These are phyloP conservation scores for Jimgerdemannia flammicorona DNA, from an alignment of 192 early-diverging fungal species.

Conservation along the genomic window DNA sequence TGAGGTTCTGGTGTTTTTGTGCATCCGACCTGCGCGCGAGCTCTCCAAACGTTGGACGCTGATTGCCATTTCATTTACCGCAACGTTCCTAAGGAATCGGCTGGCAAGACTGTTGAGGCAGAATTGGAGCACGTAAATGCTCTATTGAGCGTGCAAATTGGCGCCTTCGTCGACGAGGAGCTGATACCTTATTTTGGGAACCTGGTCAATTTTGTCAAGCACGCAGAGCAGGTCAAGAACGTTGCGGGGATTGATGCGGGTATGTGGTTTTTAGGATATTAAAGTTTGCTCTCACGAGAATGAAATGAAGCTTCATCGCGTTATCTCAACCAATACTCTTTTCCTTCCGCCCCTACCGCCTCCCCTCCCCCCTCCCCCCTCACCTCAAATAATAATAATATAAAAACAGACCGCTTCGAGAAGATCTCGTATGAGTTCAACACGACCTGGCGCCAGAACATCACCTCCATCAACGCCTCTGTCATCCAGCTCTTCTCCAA, in stretches of 20 bases:
- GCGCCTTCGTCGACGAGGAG: slow-evolving; percentile 87
- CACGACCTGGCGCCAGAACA: slow-evolving; percentile 69
- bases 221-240: slow-evolving; percentile 61
- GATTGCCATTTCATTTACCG: no score
- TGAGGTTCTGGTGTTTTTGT: slow-evolving; percentile 21
- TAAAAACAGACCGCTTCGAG: slow-evolving; percentile 62
- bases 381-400: no score
- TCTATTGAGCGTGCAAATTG: slow-evolving; percentile 57
- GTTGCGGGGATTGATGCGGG: slow-evolving; percentile 48
- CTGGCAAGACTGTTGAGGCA: slow-evolving; percentile 36
- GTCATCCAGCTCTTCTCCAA: slow-evolving; percentile 93
- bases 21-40: background rate
- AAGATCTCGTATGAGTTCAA: slow-evolving; percentile 72
- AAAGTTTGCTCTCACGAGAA: background rate
- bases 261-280: slow-evolving; percentile 12
- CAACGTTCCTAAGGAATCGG: slow-evolving; percentile 36
- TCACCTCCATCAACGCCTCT: slow-evolving; percentile 76
- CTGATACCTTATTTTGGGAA: slow-evolving; percentile 76
- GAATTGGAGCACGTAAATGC: slow-evolving; percentile 58
- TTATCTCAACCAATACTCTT: background rate
- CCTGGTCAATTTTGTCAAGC: slow-evolving; percentile 77
- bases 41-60: no score
- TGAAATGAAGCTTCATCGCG: background rate
- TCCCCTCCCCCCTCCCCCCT: background rate
- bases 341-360: background rate